Percentiles rank a stretch among this genome's conserved stretches.
Conservation (phyloP, 1,139 yeast species). For the Taphrina confusa region DNA sequence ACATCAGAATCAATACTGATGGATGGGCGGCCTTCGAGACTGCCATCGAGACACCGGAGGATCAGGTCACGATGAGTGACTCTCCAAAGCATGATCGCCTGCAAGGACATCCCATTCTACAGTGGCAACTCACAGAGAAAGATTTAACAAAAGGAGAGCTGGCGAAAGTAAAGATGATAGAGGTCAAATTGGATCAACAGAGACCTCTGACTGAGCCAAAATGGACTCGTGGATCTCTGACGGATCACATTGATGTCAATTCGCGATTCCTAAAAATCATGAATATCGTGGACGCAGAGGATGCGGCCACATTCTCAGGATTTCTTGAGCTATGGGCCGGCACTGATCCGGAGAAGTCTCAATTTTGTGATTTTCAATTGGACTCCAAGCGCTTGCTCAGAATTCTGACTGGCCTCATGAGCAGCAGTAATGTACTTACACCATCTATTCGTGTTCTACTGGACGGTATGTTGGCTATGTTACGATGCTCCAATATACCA, state of each 20-base stretch:
- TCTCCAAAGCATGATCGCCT: slow-evolving; percentile 16
- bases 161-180: slow-evolving; percentile 38
- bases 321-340: slow-evolving; percentile 30
- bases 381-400: background rate
- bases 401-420: slow-evolving; percentile 17
- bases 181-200: slow-evolving; percentile 41
- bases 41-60: background rate
- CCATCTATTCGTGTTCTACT: background rate
- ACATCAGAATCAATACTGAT: slow-evolving; percentile 39
- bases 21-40: slow-evolving; percentile 43
- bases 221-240: slow-evolving; percentile 43
- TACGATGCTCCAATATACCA: background rate
- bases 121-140: slow-evolving; percentile 37
- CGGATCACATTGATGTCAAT: slow-evolving; percentile 41
- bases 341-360: background rate
- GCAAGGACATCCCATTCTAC: background rate
- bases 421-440: slow-evolving; percentile 6
- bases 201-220: slow-evolving; percentile 43
- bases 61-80: background rate
- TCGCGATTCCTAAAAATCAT: slow-evolving; percentile 41
- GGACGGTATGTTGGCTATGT: background rate
- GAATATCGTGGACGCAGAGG: slow-evolving; percentile 24
- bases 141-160: slow-evolving; percentile 42
- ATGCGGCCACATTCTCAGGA: slow-evolving; percentile 11
- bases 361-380: background rate